These are phyloP conservation scores for Striga asiatica DNA, from an alignment of 257 asterid genomes.

Conservation along the genomic window DNA sequence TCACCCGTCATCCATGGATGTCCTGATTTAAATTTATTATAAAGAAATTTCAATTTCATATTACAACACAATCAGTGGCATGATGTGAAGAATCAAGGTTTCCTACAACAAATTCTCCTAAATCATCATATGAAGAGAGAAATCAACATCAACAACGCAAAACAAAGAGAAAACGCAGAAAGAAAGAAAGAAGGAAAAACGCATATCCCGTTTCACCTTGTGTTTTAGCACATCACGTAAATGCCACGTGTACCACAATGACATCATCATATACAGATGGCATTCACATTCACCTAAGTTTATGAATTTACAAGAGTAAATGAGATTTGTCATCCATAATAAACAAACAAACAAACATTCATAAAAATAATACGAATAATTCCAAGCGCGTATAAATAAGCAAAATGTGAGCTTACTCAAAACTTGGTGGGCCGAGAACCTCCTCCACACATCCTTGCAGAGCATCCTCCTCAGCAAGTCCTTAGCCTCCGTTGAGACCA, in stretches of 20 bases:
- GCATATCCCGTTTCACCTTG: background rate
- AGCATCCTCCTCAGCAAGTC: constrained; percentile 50
- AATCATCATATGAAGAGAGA: background rate
- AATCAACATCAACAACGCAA: too few species aligned
- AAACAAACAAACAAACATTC: background rate
- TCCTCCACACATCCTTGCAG: constrained; percentile 33
- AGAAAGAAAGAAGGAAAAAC: background rate
- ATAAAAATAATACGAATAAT: background rate
- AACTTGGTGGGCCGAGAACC: constrained; percentile 49
- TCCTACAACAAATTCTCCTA: background rate
- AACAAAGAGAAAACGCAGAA: background rate
- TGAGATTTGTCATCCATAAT: background rate
- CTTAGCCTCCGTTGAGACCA: constrained; percentile 38
- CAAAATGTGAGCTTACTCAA: constrained; percentile 35
- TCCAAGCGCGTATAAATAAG: too few species aligned
- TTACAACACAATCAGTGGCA: background rate
- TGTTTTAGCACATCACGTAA: too few species aligned
- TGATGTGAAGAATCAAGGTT: background rate
- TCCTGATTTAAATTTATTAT: constrained; percentile 26
- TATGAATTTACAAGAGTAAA: too few species aligned
- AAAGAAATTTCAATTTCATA: background rate
- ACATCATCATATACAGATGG: background rate
- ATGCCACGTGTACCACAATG: background rate
- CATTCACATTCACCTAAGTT: too few species aligned
- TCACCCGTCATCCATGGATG: constrained; percentile 54